Evolutionary conservation across 495 filamentous ascomycete genomes (phyloP), one percentile per base, ranked within the genome.

Genomic region (Aspergillus biplanus): DNA sequence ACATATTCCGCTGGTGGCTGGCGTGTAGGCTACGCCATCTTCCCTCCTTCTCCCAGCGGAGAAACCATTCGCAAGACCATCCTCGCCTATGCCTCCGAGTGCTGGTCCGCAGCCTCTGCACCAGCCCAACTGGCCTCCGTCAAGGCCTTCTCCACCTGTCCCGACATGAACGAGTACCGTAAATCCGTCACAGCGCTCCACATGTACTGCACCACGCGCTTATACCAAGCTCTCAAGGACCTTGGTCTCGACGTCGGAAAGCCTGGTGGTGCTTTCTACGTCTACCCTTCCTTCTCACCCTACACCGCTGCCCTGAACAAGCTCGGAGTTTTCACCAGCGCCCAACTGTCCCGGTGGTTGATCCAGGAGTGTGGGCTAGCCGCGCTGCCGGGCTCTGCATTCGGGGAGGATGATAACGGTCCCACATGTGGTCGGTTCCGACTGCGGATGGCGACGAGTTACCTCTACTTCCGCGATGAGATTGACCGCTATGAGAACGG

Each of bases 41-140:
- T 56, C 52, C 52, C 52, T 15, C 52, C 52, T n/a, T 56, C 52
- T 5, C 52, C 33, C 15, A 34, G 18, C 3, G 52, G 52, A 12
- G 52, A 56, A 56, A 56, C 21, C 32, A 56, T 56, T 33, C 52
- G 52, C 52, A 31, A 56, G 21, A 56, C 52, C 21, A 56, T 56
- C 32, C 52, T 56, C 52, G 52, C 52, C 21, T 56, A 56, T 15
- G 52, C 52, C 21, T 56, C 52, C 2, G 52, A 56, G 34, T 56
- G 52, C 27, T 56, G 52, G 52, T 56, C 52, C 52, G 52, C 52
- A 3, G 52, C 52, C 52, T 56, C 52, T 4, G 52, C 52, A 6
- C 52, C 52, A 7, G 52, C 52, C 18, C 52, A 56, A 16, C 27
- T 56, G 52, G 7, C 52, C 3, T 56, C 52, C 6, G 52, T 56